Base-by-base conservation (phyloP, 2,329 filamentous ascomycete genomes). In the Exophiala calicioides region DNA sequence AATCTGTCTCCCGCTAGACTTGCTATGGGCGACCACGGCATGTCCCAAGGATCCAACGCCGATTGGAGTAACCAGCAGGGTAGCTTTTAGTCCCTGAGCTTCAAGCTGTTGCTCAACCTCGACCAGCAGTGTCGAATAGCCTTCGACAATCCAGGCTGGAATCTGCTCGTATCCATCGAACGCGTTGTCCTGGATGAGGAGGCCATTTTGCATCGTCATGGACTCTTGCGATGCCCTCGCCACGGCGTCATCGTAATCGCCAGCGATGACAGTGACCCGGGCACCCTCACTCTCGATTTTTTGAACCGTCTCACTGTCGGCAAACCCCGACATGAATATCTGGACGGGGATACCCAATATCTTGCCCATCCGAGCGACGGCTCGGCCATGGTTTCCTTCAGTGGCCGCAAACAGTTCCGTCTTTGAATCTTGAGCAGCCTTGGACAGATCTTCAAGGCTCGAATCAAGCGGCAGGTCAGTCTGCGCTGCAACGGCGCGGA, bases 351-450 rank as follows among this genome's bases (percentile, higher is more conserved):
- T 64, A 0, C 68, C 72, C 7, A 91, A 67, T 8, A 81, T 71
- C 30, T 66, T 69, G 0, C 77, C 84, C 80, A 90, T 88, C 5
- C 78, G 72, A 0, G 85, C 83, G 1, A 89, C 76, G 0, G 88
- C 86, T 2, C 86, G 72, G 0, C 88, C 87, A 71, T 86, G 85
- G 54, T 91, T 91, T 0, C 87, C 88, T 37, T 88, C 86, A 0
- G 85, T 88, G 1, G 82, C 82, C 0, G 85, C 80, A 30, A 83
- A 76, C 0, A 88, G 62, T 0, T 59, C 67, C 15, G 81, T 55
- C 0, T 60, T 56, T 0, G 58, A 58, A 1, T 57, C 45, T 24
- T 58, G 59, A 0, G 70, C 62, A 1, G 61, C 59, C 0, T 55
- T 35, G 2, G 68, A 67, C 1, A 84, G 56, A 0, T 72, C 65